Conservation (phyloP, 306 rosid species). For the Vigna angularis region DNA sequence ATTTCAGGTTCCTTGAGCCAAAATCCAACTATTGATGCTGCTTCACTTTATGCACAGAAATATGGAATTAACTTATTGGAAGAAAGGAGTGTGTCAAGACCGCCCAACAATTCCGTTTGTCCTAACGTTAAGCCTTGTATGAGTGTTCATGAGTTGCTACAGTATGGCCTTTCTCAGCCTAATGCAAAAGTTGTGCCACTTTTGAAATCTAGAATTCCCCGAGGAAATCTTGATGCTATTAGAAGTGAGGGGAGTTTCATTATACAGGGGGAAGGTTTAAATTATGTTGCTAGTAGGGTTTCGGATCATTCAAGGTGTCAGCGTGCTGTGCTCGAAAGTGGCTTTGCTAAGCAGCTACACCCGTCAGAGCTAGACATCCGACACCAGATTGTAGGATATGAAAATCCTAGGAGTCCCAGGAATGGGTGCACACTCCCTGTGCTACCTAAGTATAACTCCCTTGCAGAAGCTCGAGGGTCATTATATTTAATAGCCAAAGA, state of each 20-base stretch:
- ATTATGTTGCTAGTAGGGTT: conserved; percentile 44
- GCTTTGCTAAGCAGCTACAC: conserved; percentile 40
- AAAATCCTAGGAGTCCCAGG: conserved; percentile 44
- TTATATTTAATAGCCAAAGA: conserved; percentile 59
- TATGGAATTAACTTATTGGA: conserved; percentile 44
- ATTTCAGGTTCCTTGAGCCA: conserved; percentile 44
- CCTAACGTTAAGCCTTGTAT: conserved; percentile 42
- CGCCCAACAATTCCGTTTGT: conserved; percentile 35
- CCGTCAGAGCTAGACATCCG: conserved; percentile 43
- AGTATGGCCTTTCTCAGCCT: conserved; percentile 31
- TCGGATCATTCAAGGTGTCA: conserved; percentile 44
- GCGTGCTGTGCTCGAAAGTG: conserved; percentile 35
- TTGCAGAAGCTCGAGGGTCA: conserved; percentile 51
- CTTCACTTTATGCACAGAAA: conserved; percentile 23
- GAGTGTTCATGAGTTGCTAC: conserved; percentile 36
- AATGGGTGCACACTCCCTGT: conserved; percentile 34
- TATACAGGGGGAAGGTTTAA: conserved; percentile 62
- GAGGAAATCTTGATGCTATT: conserved; percentile 47
- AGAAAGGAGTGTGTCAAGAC: conserved; percentile 40
- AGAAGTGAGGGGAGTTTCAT: conserved; percentile 61
- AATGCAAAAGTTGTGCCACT: conserved; percentile 45
- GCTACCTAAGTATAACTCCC: conserved; percentile 47
- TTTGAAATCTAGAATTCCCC: conserved; percentile 46
- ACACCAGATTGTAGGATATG: conserved; percentile 45
- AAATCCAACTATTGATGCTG: conserved; percentile 41